Percentiles rank a stretch among this genome's conserved stretches.
Evolutionary conservation across 2,329 filamentous ascomycete species (phyloP).

Genomic region (Scopulariopsis brevicaulis): DNA sequence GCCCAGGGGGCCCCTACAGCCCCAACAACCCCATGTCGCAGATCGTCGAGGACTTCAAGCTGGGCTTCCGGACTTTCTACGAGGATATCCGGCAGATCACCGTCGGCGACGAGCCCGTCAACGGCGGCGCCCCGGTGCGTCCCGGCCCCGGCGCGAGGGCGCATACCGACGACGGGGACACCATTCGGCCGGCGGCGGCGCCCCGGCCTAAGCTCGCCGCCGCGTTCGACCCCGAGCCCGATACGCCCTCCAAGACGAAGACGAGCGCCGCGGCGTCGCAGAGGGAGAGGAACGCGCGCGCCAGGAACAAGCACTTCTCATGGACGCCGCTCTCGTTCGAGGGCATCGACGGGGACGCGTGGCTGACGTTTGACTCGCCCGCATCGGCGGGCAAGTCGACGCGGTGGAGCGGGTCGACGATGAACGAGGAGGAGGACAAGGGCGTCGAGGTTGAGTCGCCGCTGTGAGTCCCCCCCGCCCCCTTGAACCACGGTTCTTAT

Average conservation of each 20-base stretch:
- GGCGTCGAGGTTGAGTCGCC: constrained; percentile 31
- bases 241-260: constrained; percentile 8
- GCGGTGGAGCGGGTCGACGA: constrained; percentile 53
- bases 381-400: constrained; percentile 40
- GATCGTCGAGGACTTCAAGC: constrained; percentile 78
- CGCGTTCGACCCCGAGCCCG: constrained; percentile 23
- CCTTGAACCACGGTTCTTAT: constrained; percentile 2
- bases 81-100: constrained; percentile 94
- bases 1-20: not conserved
- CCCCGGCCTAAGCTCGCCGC: constrained; percentile 29
- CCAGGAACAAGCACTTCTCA: constrained; percentile 42
- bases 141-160: constrained; percentile 9
- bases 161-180: constrained; percentile 27
- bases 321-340: constrained; percentile 48
- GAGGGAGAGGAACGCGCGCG: constrained; percentile 5
- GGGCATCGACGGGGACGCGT: constrained; percentile 48
- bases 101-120: constrained; percentile 82
- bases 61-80: constrained; percentile 87
- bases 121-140: constrained; percentile 25
- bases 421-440: constrained; percentile 31
- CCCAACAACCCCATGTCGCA: constrained; percentile 46
- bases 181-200: constrained; percentile 28
- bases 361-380: constrained; percentile 53
- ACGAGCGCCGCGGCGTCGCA: constrained; percentile 17
- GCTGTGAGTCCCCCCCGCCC: constrained; percentile 28